A percentile compares a stretch with the other conserved stretches of the same genome.
Conservation (phyloP, 169 alveolate genomes). For the Eimeria acervulina region DNA sequence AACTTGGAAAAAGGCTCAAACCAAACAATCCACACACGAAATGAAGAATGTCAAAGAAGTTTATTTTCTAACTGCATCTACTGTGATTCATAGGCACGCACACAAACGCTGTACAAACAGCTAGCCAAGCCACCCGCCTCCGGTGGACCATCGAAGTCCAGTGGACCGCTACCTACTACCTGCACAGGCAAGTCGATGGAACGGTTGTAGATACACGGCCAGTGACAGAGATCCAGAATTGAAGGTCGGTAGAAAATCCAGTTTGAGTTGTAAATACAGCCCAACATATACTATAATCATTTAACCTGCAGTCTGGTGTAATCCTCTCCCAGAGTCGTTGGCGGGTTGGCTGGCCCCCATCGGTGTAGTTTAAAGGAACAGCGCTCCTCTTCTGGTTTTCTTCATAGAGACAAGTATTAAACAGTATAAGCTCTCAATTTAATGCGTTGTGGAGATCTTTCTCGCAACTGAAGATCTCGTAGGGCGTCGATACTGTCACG, state of each 20-base stretch:
- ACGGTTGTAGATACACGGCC: background rate
- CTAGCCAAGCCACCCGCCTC: background rate
- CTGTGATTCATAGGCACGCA: background rate
- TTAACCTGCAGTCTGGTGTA: background rate
- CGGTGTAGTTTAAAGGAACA: background rate
- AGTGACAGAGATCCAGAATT: background rate
- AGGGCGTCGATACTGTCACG: background rate
- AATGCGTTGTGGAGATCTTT: background rate
- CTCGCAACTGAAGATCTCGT: no score
- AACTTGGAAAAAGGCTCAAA: background rate
- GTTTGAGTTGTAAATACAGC: background rate
- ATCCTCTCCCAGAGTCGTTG: background rate
- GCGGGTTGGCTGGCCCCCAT: background rate
- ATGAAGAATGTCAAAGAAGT: background rate
- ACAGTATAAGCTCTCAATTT: background rate
- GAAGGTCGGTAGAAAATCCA: background rate
- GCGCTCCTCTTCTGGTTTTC: background rate
- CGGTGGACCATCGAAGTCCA: constrained; percentile 9
- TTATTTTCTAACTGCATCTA: background rate
- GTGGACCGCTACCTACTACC: constrained; percentile 7
- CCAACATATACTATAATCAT: background rate
- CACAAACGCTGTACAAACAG: background rate
- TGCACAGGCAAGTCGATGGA: background rate
- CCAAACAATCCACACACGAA: background rate
- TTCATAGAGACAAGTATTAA: background rate